Conservation (phyloP, 2,329 filamentous ascomycete genomes). For the Plenodomus biglobosus region DNA sequence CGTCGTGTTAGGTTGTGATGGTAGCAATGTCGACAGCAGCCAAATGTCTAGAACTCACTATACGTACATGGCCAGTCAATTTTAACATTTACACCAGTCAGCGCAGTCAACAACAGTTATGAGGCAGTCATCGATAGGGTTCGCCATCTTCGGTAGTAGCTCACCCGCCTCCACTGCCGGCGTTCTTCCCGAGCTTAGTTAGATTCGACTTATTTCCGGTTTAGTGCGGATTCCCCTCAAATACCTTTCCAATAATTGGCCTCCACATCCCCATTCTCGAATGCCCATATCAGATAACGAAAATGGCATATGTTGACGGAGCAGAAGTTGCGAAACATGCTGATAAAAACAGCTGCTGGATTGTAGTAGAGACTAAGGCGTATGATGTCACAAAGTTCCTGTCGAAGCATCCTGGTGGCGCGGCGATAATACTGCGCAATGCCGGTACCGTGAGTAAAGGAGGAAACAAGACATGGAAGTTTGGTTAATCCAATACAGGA, state of each 20-base stretch:
- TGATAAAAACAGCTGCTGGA: constrained; percentile 55
- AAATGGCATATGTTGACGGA: constrained; percentile 32
- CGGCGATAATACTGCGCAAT: constrained; percentile 43
- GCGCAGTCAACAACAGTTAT: background rate
- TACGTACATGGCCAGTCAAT: too few relatives aligned
- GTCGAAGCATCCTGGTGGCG: constrained; percentile 62
- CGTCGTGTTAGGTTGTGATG: too few relatives aligned
- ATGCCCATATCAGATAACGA: constrained; percentile 1
- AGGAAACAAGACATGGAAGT: background rate
- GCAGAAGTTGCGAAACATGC: constrained; percentile 40
- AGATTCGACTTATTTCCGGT: constrained; percentile 17
- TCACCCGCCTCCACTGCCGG: constrained; percentile 12
- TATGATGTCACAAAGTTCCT: constrained; percentile 68
- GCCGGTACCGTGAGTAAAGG: constrained; percentile 48
- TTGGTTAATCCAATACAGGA: constrained; percentile 24
- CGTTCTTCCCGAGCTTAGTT: constrained; percentile 19
- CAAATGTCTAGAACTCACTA: too few relatives aligned
- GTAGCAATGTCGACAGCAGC: too few relatives aligned
- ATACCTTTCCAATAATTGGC: constrained; percentile 23
- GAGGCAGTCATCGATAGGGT: background rate
- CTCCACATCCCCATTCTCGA: constrained; percentile 5
- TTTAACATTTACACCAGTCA: too few relatives aligned
- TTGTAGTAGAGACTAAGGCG: constrained; percentile 67
- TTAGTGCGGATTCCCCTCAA: constrained; percentile 23
- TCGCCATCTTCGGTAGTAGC: constrained; percentile 1